Evolutionary conservation across 805 yeast species (phyloP).

Genomic region (Zygotorulaspora sp.): DNA sequence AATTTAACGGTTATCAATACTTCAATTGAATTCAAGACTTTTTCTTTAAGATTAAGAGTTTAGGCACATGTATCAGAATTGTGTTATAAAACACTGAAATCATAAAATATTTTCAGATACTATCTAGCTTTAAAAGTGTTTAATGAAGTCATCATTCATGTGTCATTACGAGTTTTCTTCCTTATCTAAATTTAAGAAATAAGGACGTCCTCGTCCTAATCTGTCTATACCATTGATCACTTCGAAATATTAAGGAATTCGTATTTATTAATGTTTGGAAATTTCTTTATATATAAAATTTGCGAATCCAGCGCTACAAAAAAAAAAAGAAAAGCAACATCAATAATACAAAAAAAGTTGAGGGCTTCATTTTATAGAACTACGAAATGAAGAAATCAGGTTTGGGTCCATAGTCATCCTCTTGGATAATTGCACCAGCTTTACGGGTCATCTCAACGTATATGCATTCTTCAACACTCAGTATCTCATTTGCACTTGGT

Average conservation of each 20-base stretch:
- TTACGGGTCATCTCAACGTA: constrained; percentile 75
- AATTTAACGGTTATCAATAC: constrained; percentile 12
- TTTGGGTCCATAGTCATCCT: constrained; percentile 90
- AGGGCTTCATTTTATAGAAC: too few relatives aligned
- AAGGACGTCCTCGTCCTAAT: constrained; percentile 11
- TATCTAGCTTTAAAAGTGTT: constrained; percentile 36
- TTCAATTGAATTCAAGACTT: too few relatives aligned
- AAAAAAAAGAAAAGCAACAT: not conserved
- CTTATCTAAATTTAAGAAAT: not conserved
- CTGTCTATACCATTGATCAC: too few relatives aligned
- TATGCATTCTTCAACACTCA: constrained; percentile 66
- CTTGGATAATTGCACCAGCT: constrained; percentile 91
- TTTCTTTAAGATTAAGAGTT: too few relatives aligned
- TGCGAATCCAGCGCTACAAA: constrained; percentile 1
- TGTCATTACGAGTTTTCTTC: not conserved
- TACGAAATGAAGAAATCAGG: constrained; percentile 42
- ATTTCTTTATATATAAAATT: too few relatives aligned
- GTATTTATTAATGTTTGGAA: too few relatives aligned
- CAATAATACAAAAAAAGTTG: too few relatives aligned
- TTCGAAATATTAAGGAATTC: too few relatives aligned
- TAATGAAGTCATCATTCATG: constrained; percentile 29
- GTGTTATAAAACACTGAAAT: constrained; percentile 31
- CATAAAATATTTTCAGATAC: constrained; percentile 35
- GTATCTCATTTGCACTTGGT: constrained; percentile 73
- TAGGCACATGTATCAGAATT: too few relatives aligned